Percentiles rank a stretch among this genome's conserved stretches.
phyloP scores from a whole-genome alignment of 2,329 filamentous ascomycete species.

The Aspergillus sp. region DNA sequence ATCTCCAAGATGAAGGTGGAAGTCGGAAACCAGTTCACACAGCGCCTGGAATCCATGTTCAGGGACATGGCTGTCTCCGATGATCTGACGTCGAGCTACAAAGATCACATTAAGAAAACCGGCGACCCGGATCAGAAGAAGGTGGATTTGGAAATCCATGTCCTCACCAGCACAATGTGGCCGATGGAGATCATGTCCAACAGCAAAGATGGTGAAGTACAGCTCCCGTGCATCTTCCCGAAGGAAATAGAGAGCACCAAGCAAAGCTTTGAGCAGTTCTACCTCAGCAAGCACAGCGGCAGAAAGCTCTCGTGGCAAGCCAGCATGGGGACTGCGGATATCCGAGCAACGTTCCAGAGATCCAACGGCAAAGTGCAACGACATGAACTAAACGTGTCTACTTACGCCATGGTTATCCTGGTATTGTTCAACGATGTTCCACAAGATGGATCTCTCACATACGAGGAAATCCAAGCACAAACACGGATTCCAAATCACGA shows the following conservation, averaged over 20 bases:
- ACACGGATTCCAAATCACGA: slow-evolving; percentile 73
- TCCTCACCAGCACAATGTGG: slow-evolving; percentile 93
- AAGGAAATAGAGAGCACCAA: slow-evolving; percentile 66
- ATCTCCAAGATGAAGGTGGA: slow-evolving; percentile 96
- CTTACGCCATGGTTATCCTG: slow-evolving; percentile 84
- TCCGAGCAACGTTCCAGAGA: slow-evolving; percentile 70
- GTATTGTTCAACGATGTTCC: slow-evolving; percentile 78
- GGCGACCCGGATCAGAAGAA: slow-evolving; percentile 53
- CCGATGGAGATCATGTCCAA: slow-evolving; percentile 77
- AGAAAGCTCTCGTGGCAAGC: slow-evolving; percentile 78
- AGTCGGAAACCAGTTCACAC: slow-evolving; percentile 86
- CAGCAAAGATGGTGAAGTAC: slow-evolving; percentile 43
- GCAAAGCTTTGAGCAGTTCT: slow-evolving; percentile 81
- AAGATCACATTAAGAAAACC: slow-evolving; percentile 57
- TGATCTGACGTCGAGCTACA: slow-evolving; percentile 73
- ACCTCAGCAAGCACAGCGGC: slow-evolving; percentile 78
- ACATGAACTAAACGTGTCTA: slow-evolving; percentile 88
- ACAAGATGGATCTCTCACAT: slow-evolving; percentile 45
- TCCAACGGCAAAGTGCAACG: slow-evolving; percentile 64
- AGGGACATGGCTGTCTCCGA: slow-evolving; percentile 86
- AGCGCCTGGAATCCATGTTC: slow-evolving; percentile 95
- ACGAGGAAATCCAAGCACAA: slow-evolving; percentile 72
- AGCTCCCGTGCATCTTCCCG: slow-evolving; percentile 61
- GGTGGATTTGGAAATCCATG: slow-evolving; percentile 73
- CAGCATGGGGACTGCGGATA: slow-evolving; percentile 74